phyloP scores from a whole-genome alignment of 257 asterid genomes.

The Solanum tarapatanum region DNA sequence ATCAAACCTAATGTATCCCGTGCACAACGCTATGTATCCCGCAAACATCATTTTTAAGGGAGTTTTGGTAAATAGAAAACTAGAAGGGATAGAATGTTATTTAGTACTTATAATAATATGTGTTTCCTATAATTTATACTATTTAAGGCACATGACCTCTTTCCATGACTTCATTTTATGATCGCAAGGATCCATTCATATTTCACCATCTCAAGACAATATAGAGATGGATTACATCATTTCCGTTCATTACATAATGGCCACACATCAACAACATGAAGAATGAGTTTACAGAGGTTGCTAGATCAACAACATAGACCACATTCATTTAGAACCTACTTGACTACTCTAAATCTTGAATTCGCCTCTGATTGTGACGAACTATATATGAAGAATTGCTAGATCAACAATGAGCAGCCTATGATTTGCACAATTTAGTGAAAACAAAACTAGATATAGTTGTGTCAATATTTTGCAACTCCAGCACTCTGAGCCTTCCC shows the following conservation, averaged over 20 bases:
- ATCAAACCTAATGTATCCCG: too few relatives aligned
- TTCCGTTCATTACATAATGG: background rate
- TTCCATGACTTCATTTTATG: background rate
- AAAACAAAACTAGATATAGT: background rate
- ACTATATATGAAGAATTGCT: background rate
- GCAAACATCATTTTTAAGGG: too few relatives aligned
- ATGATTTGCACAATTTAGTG: background rate
- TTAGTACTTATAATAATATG: too few relatives aligned
- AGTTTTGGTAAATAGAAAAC: too few relatives aligned
- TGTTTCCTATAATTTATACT: too few relatives aligned
- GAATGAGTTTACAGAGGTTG: background rate
- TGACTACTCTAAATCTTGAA: background rate
- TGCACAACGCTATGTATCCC: too few relatives aligned
- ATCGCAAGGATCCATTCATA: background rate
- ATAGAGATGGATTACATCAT: background rate
- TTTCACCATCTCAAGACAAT: background rate
- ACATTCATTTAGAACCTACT: background rate
- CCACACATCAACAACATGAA: background rate
- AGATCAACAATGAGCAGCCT: background rate
- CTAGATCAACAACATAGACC: background rate
- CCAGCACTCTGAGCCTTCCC: constrained; percentile 55
- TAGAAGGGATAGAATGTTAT: too few relatives aligned
- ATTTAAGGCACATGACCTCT: background rate
- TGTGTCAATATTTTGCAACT: constrained; percentile 39
- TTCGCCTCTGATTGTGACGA: background rate